A percentile compares a stretch with the other conserved stretches of the same genome.
These are phyloP conservation scores for Neospora caninum DNA, from an alignment of 169 alveolate genomes.

Conservation along the genomic window DNA sequence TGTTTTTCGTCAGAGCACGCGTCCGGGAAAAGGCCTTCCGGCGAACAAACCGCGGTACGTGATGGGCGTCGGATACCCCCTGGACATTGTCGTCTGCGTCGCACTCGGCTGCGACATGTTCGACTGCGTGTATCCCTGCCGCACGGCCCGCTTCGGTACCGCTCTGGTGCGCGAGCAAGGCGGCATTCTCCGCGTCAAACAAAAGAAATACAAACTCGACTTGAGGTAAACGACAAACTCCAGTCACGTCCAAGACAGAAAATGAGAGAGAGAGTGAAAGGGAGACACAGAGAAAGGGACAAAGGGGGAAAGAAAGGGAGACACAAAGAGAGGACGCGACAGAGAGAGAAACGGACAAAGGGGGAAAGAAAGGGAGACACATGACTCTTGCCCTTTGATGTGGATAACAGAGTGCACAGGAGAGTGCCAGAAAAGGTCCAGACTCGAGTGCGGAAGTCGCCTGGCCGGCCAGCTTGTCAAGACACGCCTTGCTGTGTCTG, in stretches of 20 bases:
- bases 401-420: no score
- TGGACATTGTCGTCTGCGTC: constrained; percentile 94
- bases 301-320: no score
- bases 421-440: no score
- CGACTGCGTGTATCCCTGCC: constrained; percentile 98
- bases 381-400: no score
- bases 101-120: constrained; percentile 99
- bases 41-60: constrained; percentile 91
- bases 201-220: neutral
- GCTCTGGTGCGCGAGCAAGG: constrained; percentile 82
- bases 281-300: no score
- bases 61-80: constrained; percentile 99
- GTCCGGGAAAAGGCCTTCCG: constrained; percentile 66
- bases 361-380: neutral
- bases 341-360: no score
- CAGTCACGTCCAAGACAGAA: neutral
- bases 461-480: no score
- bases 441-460: no score
- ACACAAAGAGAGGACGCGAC: no score
- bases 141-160: constrained; percentile 98
- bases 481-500: no score
- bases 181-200: neutral
- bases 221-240: neutral
- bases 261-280: no score
- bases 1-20: constrained; percentile 67